Evolutionary conservation across 2,329 filamentous ascomycete genomes (phyloP).

Genomic region (Xylaria sp.): DNA sequence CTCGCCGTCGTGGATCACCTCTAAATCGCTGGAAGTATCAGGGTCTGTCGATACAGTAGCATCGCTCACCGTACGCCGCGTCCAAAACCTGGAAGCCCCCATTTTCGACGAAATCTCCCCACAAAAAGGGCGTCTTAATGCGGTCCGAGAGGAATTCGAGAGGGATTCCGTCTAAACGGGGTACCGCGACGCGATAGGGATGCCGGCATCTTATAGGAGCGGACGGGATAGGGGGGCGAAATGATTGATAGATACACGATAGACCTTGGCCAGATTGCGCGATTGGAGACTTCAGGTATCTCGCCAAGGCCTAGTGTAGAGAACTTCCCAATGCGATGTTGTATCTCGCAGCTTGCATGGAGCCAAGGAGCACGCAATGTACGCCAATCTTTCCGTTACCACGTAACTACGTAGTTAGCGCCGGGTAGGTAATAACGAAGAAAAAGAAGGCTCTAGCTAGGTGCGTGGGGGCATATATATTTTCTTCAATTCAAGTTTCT

Average conservation of each 20-base stretch:
- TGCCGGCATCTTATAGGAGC: slow-evolving; percentile 26
- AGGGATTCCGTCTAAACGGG: background rate
- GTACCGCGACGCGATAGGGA: slow-evolving; percentile 6
- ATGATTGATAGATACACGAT: slow-evolving; percentile 18
- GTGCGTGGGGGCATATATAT: background rate
- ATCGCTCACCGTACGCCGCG: slow-evolving; percentile 28
- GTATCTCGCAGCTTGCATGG: slow-evolving; percentile 7
- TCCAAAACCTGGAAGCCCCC: slow-evolving; percentile 43
- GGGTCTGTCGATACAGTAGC: slow-evolving; percentile 10
- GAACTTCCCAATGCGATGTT: slow-evolving; percentile 31
- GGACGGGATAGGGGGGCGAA: background rate
- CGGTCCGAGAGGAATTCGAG: background rate
- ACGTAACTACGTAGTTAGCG: slow-evolving; percentile 1
- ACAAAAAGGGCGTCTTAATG: background rate
- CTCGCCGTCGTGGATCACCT: slow-evolving; percentile 46
- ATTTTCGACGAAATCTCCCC: slow-evolving; percentile 31
- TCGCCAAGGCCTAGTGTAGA: slow-evolving; percentile 14
- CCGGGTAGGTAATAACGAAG: background rate
- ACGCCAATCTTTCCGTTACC: slow-evolving; percentile 30
- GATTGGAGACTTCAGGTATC: slow-evolving; percentile 21
- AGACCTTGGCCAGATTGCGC: slow-evolving; percentile 21
- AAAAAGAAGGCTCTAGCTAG: background rate
- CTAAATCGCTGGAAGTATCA: slow-evolving; percentile 40
- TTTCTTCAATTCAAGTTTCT: background rate
- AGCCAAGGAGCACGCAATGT: slow-evolving; percentile 37